A percentile compares a stretch with the other conserved stretches of the same genome.
phyloP scores from a whole-genome alignment of 2,329 filamentous ascomycete species.

The Curvularia lunata region DNA sequence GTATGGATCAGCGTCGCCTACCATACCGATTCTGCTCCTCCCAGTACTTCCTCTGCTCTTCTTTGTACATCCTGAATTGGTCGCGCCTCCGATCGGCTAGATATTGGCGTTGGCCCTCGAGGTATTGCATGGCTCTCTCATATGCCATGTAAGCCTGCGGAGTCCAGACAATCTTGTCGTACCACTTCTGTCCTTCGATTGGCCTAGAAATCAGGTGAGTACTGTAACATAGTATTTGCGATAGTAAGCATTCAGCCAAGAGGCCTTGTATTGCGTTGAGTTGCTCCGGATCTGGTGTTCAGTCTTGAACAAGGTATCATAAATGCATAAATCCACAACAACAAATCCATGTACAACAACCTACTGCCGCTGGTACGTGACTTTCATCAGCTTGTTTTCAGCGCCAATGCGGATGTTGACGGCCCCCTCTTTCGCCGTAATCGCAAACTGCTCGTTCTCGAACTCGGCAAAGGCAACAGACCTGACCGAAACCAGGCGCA shows the following conservation, averaged over 20 bases:
- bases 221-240: conserved; percentile 14
- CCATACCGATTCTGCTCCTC: background rate
- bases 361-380: conserved; percentile 93
- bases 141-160: conserved; percentile 1
- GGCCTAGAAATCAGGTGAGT: conserved; percentile 14
- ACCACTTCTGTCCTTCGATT: background rate
- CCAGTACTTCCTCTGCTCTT: too few species aligned
- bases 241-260: conserved; percentile 14
- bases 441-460: conserved; percentile 85
- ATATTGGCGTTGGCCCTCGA: background rate
- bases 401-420: conserved; percentile 81
- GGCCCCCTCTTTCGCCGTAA: conserved; percentile 91
- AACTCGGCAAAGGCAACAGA: conserved; percentile 98
- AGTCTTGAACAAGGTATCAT: conserved; percentile 26
- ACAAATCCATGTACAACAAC: conserved; percentile 30
- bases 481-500: conserved; percentile 83
- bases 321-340: conserved; percentile 33
- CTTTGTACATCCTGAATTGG: too few species aligned
- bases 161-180: background rate
- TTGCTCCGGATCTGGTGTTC: conserved; percentile 14
- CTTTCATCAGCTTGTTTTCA: conserved; percentile 80
- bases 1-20: background rate
- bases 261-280: conserved; percentile 18
- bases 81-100: background rate
- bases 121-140: conserved; percentile 3